phyloP scores from a whole-genome alignment of 2,329 filamentous ascomycete genomes.

The Dactylellina parvicollis region DNA sequence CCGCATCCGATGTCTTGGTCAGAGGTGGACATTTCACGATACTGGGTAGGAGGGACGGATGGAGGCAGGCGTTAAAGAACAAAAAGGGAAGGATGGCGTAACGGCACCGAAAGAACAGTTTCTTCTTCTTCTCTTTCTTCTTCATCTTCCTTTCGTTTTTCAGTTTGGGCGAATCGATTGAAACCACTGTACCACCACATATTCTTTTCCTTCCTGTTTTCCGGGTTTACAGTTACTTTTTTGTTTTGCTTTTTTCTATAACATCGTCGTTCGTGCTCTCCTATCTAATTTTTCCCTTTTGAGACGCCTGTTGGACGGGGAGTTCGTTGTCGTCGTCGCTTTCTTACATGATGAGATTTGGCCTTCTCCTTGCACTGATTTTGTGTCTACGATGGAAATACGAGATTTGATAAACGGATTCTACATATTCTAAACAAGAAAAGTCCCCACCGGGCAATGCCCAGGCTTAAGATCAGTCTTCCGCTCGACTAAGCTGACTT shows the following conservation, averaged over 20 bases:
- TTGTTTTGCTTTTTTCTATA: neutral
- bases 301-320: conserved; percentile 48
- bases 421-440: conserved; percentile 6
- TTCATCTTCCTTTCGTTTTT: neutral
- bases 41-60: conserved; percentile 8
- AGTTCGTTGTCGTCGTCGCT: conserved; percentile 30
- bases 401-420: conserved; percentile 22
- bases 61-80: neutral
- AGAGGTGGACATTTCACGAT: neutral
- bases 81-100: conserved; percentile 6
- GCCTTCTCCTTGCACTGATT: neutral
- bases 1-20: conserved; percentile 21
- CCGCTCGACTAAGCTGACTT: too few relatives aligned
- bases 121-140: neutral
- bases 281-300: conserved; percentile 5
- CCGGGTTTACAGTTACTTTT: neutral
- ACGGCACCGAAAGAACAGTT: conserved; percentile 17
- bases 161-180: conserved; percentile 31
- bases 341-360: conserved; percentile 4
- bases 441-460: too few relatives aligned
- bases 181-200: conserved; percentile 47
- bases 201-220: conserved; percentile 19
- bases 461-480: too few relatives aligned
- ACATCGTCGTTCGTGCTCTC: neutral
- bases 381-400: conserved; percentile 41